Evolutionary conservation across 306 rosid genomes (phyloP).

Genomic region (Adenanthera pavonina): DNA sequence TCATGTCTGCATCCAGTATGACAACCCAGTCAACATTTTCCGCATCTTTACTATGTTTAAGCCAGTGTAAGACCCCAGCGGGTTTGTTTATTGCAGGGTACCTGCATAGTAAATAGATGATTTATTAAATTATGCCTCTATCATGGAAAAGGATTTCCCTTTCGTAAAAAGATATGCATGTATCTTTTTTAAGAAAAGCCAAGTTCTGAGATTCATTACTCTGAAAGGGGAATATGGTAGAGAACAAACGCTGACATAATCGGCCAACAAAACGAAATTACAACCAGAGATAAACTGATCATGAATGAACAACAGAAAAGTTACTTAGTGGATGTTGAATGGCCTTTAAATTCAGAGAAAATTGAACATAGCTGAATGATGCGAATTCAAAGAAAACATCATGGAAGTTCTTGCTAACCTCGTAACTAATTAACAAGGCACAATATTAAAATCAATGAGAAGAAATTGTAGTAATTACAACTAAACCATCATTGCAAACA

Average conservation of each 20-base stretch:
- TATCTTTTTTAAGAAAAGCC: background rate
- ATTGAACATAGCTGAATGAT: constrained; percentile 8
- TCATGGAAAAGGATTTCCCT: constrained; percentile 7
- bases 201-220: constrained; percentile 17
- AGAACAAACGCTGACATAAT: constrained; percentile 1
- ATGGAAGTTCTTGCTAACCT: constrained; percentile 27
- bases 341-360: constrained; percentile 26
- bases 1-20: constrained; percentile 97
- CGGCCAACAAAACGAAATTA: constrained; percentile 6
- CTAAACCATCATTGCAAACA: constrained; percentile 7
- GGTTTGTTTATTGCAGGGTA: constrained; percentile 99
- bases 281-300: constrained; percentile 15
- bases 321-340: constrained; percentile 26
- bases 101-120: constrained; percentile 61
- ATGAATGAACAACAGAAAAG: constrained; percentile 28
- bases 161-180: background rate
- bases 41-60: constrained; percentile 89
- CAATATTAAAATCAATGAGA: constrained; percentile 24
- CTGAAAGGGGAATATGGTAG: constrained; percentile 5
- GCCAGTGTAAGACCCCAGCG: constrained; percentile 98
- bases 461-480: background rate
- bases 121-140: constrained; percentile 1
- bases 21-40: constrained; percentile 95
- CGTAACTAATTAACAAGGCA: constrained; percentile 10
- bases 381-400: background rate